These are phyloP conservation scores for Stipa capillata DNA, from an alignment of 176 grass and related monocot genomes.

Conservation along the genomic window DNA sequence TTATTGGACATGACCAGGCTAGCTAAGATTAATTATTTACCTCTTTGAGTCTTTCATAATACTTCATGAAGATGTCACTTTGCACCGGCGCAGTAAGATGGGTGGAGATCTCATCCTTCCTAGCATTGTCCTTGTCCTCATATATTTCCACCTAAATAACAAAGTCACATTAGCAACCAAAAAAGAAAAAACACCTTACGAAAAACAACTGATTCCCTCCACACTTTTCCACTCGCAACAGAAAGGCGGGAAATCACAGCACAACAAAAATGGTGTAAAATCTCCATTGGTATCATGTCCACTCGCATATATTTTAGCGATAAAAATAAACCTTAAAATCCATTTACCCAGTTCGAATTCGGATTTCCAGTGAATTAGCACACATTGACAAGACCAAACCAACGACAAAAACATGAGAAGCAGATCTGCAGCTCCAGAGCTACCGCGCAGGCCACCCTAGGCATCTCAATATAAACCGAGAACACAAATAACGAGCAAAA, in stretches of 20 bases:
- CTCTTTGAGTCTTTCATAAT: conserved; percentile 86
- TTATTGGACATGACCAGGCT: too few species aligned
- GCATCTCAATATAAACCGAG: not conserved
- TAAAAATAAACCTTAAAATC: not conserved
- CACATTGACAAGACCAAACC: too few species aligned
- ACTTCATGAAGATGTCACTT: conserved; percentile 45
- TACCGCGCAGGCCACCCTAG: not conserved
- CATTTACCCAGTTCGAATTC: not conserved
- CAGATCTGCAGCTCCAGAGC: not conserved
- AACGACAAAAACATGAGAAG: not conserved
- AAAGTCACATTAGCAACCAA: not conserved
- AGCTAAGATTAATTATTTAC: conserved; percentile 15
- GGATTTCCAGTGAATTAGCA: not conserved
- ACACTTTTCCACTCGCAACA: not conserved
- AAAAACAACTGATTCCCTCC: not conserved
- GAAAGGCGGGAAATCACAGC: not conserved
- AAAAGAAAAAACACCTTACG: not conserved
- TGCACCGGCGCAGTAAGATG: conserved; percentile 45
- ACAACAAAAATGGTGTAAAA: not conserved
- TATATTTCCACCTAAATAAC: conserved; percentile 72
- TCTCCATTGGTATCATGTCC: not conserved
- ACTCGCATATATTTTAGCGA: not conserved
- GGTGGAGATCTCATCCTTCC: conserved; percentile 82
- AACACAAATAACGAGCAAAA: too few species aligned
- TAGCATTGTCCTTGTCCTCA: conserved; percentile 79